Base-by-base conservation (phyloP, 306 rosid genomes). In the Quercus berberidifolia region DNA sequence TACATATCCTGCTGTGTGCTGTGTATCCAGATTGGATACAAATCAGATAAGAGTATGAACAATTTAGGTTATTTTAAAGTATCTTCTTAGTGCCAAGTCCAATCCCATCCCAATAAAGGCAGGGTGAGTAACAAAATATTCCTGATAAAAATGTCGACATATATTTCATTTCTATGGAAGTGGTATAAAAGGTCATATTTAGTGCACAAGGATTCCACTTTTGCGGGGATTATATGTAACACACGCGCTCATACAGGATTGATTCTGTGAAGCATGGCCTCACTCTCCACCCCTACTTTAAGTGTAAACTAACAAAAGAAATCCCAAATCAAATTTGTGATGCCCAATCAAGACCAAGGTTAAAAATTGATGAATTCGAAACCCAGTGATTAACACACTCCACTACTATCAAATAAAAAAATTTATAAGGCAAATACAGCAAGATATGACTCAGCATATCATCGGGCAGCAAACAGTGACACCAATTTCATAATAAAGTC, bases 401-500 rank as follows among this genome's bases (percentile, higher is more conserved):
- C 31, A 64, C 70, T 2, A 30, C 43, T 15, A 17, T 63, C 43
- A 15, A 64, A 30, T 6, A 62, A 46, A 76, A 76, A 76, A 52
- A 2, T 30, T 25, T 2, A 6, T 51, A 6, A 26, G 17, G 56
- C 71, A 25, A 28, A 30, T 76, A 41, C 18, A 31, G 38, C 6
- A 5, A 69, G 71, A 59, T 28, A 31, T 57, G 56, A 57, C 20
- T 21, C 52, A 55, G 19, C 46, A 30, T 7, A 38, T 38, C 63
- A 38, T 21, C 6, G 6, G 11, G 14, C 3, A 62, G 9, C 3
- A 62, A 54, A 69, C 69, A 41, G 71, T 12, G 62, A 58, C 41
- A 31, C 13, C 41, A 26, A 64, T 10, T 19, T 55, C 81, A 78
- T 65, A 69, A 82, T 25, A 73, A 60, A 12, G 23, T 70, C 70